Evolutionary conservation across 2,329 filamentous ascomycete genomes (phyloP), one percentile per base, ranked within the genome.

Genomic region (Penicillium glabrum): DNA sequence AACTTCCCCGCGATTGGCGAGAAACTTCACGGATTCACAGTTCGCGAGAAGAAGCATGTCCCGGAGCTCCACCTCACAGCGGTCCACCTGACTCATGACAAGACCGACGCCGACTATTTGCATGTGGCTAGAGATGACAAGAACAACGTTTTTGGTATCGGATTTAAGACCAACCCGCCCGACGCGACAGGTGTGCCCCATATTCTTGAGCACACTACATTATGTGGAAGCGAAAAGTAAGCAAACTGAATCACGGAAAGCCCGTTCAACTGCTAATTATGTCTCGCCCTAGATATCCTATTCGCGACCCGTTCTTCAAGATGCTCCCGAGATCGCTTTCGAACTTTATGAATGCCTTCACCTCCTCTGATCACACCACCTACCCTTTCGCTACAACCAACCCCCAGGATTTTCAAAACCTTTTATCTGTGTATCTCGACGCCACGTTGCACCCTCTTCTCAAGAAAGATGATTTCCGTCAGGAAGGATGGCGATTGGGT

Each of bases 301-400:
- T 99, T 57, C 91, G 95, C 60, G 95, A 99, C 70, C 95, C 95
- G 0, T 99, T 99, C 82, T 99, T 99, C 82, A 99, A 98, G 83
- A 99, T 99, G 95, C 84, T 99, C 26, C 95, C 95, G 23, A 87
- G 95, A 66, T 97, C 95, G 5, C 83, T 99, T n/a, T 97, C 95
- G 62, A 99, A 98, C 77, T 99, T 97, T 72, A 99, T 99, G 95
- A 99, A 99, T 75, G 95, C 95, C 59, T 96, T 98, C 72, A 99
- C 95, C 43, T 92, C 93, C 26, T 89, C 92, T 23, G 93, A 98
- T 70, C 93, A 99, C 74, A 99, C 95, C 11, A 96, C 91, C 65
- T 99, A 99, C 71, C 95, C 95, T 2, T 99, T 99, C 75, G 93
- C 95, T 55, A 99, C 95, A 2, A 99, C 95, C 24, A 99, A 99